Percentiles rank a stretch among this genome's conserved stretches.
phyloP scores from a whole-genome alignment of 78 protist genomes.

The Dictyostelium capitatum region DNA sequence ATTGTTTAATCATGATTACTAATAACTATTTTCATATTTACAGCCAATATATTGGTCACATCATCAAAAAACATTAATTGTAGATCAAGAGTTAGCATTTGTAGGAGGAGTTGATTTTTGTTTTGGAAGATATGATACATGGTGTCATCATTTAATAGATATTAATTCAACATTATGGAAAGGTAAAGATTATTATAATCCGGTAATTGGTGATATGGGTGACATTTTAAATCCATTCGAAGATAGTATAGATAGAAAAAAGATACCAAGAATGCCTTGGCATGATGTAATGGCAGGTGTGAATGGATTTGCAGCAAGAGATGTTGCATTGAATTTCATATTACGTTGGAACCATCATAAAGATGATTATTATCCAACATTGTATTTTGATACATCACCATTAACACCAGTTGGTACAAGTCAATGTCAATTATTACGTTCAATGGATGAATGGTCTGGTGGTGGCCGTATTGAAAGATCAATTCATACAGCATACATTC shows the following conservation, averaged over 20 bases:
- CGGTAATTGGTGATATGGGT: constrained; percentile 74
- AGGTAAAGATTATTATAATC: constrained; percentile 84
- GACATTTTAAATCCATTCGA: constrained; percentile 59
- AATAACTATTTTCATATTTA: not conserved
- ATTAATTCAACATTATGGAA: constrained; percentile 69
- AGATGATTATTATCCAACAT: constrained; percentile 73
- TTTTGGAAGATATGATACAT: constrained; percentile 85
- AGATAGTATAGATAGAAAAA: constrained; percentile 77
- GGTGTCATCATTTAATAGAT: constrained; percentile 79
- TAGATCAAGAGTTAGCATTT: constrained; percentile 85
- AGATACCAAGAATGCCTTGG: constrained; percentile 87
- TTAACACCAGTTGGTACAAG: constrained; percentile 37
- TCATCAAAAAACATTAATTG: constrained; percentile 84
- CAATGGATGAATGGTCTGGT: constrained; percentile 87
- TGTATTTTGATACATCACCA: constrained; percentile 73
- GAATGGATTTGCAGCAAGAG: constrained; percentile 83
- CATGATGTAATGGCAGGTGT: constrained; percentile 83
- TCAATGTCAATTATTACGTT: constrained; percentile 70
- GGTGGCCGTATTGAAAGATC: constrained; percentile 81
- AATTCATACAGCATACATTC: constrained; percentile 86
- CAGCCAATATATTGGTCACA: constrained; percentile 87
- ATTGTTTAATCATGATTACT: too few species aligned
- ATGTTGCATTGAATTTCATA: constrained; percentile 84
- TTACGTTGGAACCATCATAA: constrained; percentile 83
- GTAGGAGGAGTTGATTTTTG: constrained; percentile 86